Evolutionary conservation across 1,139 yeast genomes (phyloP).

Genomic region (Eremothecium coryli): DNA sequence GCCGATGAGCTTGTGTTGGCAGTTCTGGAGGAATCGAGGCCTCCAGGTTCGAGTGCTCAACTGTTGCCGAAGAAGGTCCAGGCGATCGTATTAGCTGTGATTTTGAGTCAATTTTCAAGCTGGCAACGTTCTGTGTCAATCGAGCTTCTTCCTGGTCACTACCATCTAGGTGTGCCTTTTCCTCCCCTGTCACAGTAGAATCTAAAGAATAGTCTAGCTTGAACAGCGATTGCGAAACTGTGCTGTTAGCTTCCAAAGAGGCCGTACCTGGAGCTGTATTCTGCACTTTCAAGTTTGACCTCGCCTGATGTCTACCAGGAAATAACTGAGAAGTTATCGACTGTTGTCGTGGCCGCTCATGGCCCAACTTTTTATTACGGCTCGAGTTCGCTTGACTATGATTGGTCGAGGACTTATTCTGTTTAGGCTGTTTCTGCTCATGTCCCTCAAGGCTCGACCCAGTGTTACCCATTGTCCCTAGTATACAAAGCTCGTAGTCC

Average conservation of each 20-base stretch:
- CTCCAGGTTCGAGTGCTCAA: constrained; percentile 18
- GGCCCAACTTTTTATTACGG: neutral
- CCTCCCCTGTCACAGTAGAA: constrained; percentile 16
- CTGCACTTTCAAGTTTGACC: constrained; percentile 4
- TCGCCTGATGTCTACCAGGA: constrained; percentile 16
- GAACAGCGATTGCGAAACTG: constrained; percentile 9
- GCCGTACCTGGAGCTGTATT: neutral
- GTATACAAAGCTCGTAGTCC: too few relatives aligned
- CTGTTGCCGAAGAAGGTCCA: constrained; percentile 23
- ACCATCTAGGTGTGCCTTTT: constrained; percentile 13
- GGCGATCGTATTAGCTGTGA: constrained; percentile 15
- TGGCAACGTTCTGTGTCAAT: constrained; percentile 6
- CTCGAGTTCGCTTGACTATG: too few relatives aligned
- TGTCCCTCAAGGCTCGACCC: neutral
- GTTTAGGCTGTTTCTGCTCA: too few relatives aligned
- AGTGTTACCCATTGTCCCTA: constrained; percentile 1
- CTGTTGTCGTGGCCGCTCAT: constrained; percentile 12
- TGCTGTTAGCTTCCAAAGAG: neutral
- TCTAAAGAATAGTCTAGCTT: constrained; percentile 17
- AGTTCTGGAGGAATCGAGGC: constrained; percentile 9
- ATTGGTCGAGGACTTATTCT: too few relatives aligned
- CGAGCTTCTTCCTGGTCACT: constrained; percentile 7
- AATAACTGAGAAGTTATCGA: constrained; percentile 20
- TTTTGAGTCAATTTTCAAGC: constrained; percentile 3
- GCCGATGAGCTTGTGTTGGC: constrained; percentile 12